Percentiles rank a stretch among this genome's conserved stretches.
Evolutionary conservation across 441 rosid genomes (phyloP).

Genomic region (Aleurites moluccanus): DNA sequence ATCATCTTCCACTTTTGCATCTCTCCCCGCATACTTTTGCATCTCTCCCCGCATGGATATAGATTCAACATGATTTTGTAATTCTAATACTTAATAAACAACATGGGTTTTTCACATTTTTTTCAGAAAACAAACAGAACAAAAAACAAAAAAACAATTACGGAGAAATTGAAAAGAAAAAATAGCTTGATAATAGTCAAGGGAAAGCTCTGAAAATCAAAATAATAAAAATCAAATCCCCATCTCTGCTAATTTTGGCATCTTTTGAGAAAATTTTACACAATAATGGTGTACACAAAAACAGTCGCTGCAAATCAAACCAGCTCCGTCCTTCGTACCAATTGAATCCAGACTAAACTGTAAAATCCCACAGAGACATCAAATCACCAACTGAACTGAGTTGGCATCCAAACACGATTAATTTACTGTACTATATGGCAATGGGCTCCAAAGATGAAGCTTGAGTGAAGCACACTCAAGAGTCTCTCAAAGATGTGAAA

Average conservation of each 20-base stretch:
- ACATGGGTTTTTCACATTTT: no score
- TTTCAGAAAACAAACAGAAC: no score
- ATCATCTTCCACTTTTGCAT: no score
- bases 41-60: no score
- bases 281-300: slow-evolving; percentile 24
- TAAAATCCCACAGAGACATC: neutral
- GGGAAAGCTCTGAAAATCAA: slow-evolving; percentile 24
- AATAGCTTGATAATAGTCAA: slow-evolving; percentile 20
- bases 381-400: neutral
- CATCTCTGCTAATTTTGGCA: slow-evolving; percentile 29
- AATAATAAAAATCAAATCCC: neutral
- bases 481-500: neutral
- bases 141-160: no score
- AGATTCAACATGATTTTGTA: no score
- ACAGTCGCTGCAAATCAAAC: slow-evolving; percentile 29
- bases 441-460: no score
- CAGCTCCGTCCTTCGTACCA: slow-evolving; percentile 20
- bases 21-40: no score
- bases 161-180: no score
- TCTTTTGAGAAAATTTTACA: slow-evolving; percentile 37
- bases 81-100: no score
- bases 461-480: no score
- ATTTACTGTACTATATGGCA: no score
- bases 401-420: neutral
- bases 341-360: slow-evolving; percentile 9